These are phyloP conservation scores for Termitomyces sp. DNA, from an alignment of 1,284 basidiomycete genomes.

Conservation along the genomic window DNA sequence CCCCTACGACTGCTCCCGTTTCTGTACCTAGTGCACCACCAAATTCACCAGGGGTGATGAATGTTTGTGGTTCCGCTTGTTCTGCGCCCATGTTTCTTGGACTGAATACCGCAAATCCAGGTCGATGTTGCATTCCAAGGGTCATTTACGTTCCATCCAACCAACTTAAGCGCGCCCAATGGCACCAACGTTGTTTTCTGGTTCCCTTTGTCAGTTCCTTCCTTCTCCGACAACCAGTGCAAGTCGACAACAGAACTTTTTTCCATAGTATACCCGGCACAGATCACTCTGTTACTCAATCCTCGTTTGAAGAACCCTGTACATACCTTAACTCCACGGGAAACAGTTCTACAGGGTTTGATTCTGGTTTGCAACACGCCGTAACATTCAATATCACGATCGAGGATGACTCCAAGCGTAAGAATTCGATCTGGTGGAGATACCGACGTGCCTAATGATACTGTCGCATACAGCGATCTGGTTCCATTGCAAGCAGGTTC, in stretches of 20 bases:
- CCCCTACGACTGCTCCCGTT: constrained; percentile 23
- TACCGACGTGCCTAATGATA: constrained; percentile 9
- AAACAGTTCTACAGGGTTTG: constrained; percentile 40
- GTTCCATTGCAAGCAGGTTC: constrained; percentile 58
- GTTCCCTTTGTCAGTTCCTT: constrained; percentile 39
- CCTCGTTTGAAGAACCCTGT: constrained; percentile 44
- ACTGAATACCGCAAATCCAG: constrained; percentile 23
- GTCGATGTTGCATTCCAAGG: constrained; percentile 40
- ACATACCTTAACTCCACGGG: constrained; percentile 35
- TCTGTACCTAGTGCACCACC: constrained; percentile 41
- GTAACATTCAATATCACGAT: constrained; percentile 45
- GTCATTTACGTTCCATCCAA: constrained; percentile 38
- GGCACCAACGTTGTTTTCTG: constrained; percentile 49
- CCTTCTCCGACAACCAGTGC: neutral
- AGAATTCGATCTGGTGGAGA: constrained; percentile 13
- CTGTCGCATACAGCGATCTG: constrained; percentile 41
- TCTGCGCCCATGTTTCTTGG: neutral
- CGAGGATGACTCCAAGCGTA: constrained; percentile 44
- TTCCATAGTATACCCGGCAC: constrained; percentile 19
- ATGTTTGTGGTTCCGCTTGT: constrained; percentile 27
- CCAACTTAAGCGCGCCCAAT: constrained; percentile 42
- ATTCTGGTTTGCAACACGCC: constrained; percentile 40
- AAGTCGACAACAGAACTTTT: neutral
- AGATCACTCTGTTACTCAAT: constrained; percentile 52
- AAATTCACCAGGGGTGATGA: constrained; percentile 34